Evolutionary conservation across 2,329 filamentous ascomycete genomes (phyloP).

Genomic region (Penicillium sp.): DNA sequence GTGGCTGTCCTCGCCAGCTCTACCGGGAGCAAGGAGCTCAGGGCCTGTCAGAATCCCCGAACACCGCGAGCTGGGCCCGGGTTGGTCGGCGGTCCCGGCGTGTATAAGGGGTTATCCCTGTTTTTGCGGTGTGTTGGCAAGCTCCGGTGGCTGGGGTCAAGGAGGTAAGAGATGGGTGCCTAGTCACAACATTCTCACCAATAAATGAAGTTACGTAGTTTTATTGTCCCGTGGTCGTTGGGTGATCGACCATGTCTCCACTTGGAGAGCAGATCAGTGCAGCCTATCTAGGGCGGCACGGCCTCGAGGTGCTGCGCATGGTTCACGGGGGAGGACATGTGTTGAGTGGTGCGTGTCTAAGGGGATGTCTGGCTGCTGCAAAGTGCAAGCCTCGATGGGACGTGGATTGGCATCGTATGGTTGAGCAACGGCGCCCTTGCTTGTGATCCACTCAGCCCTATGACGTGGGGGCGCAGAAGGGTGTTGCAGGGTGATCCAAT

Average conservation of each 20-base stretch:
- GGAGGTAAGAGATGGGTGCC: background rate
- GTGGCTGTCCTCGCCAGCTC: background rate
- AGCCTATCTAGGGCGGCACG: constrained; percentile 2
- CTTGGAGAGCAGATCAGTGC: constrained; percentile 7
- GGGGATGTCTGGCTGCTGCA: background rate
- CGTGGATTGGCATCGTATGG: background rate
- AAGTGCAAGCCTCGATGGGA: background rate
- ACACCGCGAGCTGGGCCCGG: background rate
- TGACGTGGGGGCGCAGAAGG: constrained; percentile 14
- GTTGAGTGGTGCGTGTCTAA: background rate
- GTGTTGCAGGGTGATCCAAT: background rate
- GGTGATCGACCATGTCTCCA: constrained; percentile 2
- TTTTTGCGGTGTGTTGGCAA: background rate
- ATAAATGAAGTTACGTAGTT: background rate
- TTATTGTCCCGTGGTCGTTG: background rate
- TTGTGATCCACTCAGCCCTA: constrained; percentile 20
- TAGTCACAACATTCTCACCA: background rate
- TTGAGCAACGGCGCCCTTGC: constrained; percentile 6
- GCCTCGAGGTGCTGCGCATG: background rate
- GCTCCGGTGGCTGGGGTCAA: background rate
- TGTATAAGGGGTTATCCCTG: background rate
- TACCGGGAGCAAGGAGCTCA: background rate
- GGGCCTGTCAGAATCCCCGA: constrained; percentile 6
- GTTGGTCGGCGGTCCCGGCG: background rate
- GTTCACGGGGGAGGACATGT: background rate